Conservation (phyloP, 2,329 filamentous ascomycete genomes). For the Bipolaris sorokiniana region DNA sequence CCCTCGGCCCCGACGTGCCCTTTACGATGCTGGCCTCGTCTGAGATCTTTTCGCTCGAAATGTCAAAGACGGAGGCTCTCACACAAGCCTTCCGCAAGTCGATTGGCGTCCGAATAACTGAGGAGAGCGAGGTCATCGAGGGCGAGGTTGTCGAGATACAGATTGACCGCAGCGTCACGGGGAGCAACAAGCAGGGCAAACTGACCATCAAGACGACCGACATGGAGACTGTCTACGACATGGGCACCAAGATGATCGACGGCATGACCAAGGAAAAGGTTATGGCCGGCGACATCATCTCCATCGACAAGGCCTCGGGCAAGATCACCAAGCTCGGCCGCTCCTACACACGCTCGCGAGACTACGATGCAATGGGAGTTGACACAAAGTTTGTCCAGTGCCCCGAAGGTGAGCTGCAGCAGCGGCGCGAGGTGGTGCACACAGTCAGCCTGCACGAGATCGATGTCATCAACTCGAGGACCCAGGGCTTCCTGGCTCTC, state of each 20-base stretch:
- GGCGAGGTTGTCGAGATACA: slow-evolving; percentile 99
- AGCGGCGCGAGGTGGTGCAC: slow-evolving; percentile 95
- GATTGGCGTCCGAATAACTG: slow-evolving; percentile 96
- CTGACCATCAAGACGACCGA: slow-evolving; percentile 99
- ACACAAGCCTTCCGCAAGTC: slow-evolving; percentile 99
- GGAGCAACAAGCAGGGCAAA: slow-evolving; percentile 97
- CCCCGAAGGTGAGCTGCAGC: slow-evolving; percentile 95
- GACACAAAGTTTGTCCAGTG: slow-evolving; percentile 99
- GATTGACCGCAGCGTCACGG: slow-evolving; percentile 95
- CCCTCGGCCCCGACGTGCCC: slow-evolving; percentile 88
- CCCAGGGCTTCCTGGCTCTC: slow-evolving; percentile 95
- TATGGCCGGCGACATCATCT: slow-evolving; percentile 97
- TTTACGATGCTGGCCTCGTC: slow-evolving; percentile 96
- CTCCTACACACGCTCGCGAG: slow-evolving; percentile 90
- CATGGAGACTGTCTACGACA: slow-evolving; percentile 99
- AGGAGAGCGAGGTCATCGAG: slow-evolving; percentile 99
- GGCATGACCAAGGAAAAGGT: slow-evolving; percentile 99
- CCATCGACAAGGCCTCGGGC: slow-evolving; percentile 96
- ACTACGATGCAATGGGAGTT: slow-evolving; percentile 98
- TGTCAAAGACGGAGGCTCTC: slow-evolving; percentile 98
- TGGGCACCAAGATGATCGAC: slow-evolving; percentile 99
- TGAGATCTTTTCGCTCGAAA: slow-evolving; percentile 98
- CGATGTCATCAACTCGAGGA: slow-evolving; percentile 98
- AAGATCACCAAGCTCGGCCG: slow-evolving; percentile 97
- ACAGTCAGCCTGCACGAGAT: slow-evolving; percentile 98